These are phyloP conservation scores for Coelastrella sp. DNA, from an alignment of 139 green algal genomes.

Conservation along the genomic window DNA sequence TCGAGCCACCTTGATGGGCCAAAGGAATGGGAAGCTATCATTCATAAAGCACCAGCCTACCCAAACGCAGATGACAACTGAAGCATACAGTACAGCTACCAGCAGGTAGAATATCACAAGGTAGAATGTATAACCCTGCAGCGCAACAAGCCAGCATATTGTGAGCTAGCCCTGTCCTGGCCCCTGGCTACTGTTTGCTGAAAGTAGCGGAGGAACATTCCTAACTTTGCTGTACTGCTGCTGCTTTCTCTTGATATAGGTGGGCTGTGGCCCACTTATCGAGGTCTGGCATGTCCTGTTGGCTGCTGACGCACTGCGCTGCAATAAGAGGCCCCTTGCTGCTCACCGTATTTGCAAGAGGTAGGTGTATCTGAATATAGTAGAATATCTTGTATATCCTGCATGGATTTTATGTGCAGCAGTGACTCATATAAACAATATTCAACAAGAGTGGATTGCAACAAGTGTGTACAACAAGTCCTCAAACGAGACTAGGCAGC, in stretches of 20 bases:
- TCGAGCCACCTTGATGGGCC: slow-evolving; percentile 68
- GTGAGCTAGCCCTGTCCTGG: not conserved
- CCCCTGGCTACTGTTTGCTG: not conserved
- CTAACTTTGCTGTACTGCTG: not conserved
- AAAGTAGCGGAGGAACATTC: not conserved
- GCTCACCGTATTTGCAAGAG: slow-evolving; percentile 39
- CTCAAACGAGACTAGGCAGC: too few species aligned
- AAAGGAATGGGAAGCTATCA: slow-evolving; percentile 64
- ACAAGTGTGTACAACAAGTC: not conserved
- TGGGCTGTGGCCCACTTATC: not conserved
- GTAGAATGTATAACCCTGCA: slow-evolving; percentile 59
- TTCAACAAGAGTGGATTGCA: too few species aligned
- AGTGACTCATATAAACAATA: not conserved
- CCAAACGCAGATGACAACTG: slow-evolving; percentile 61
- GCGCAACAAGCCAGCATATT: not conserved
- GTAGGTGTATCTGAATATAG: slow-evolving; percentile 57
- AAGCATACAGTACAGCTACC: slow-evolving; percentile 52
- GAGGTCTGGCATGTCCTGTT: too few species aligned
- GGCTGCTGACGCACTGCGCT: not conserved
- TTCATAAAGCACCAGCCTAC: slow-evolving; percentile 67
- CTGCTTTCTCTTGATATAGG: not conserved
- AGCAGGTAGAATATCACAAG: slow-evolving; percentile 62
- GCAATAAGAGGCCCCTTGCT: not conserved
- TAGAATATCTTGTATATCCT: slow-evolving; percentile 61
- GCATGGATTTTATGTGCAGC: not conserved